These are phyloP conservation scores for Paraphaeosphaeria minitans DNA, from an alignment of 2,329 filamentous ascomycete species.

Conservation along the genomic window DNA sequence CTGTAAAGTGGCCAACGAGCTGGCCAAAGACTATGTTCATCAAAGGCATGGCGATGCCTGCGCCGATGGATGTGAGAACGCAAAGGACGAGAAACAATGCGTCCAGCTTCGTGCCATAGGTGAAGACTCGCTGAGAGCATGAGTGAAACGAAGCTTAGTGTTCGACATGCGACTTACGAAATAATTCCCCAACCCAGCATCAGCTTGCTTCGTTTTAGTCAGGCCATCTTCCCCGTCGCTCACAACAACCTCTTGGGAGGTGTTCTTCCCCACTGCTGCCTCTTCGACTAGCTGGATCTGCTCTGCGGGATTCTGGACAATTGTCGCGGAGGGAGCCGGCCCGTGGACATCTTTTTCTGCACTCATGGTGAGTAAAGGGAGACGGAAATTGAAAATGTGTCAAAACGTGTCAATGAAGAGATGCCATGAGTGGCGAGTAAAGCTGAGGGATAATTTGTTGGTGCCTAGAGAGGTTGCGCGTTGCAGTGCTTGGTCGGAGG, in stretches of 20 bases:
- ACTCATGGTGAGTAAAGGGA: neutral
- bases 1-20: conserved; percentile 59
- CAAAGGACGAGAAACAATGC: conserved; percentile 32
- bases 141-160: conserved; percentile 2
- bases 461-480: neutral
- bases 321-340: conserved; percentile 16
- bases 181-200: conserved; percentile 37
- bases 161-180: conserved; percentile 28
- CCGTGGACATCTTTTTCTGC: neutral
- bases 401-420: neutral
- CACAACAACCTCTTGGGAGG: conserved; percentile 5
- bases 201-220: conserved; percentile 21
- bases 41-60: conserved; percentile 53
- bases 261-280: conserved; percentile 13
- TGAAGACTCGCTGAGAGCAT: conserved; percentile 34
- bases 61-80: conserved; percentile 39
- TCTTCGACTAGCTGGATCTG: conserved; percentile 18
- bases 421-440: neutral
- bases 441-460: neutral
- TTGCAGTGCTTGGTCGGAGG: neutral
- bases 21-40: conserved; percentile 63
- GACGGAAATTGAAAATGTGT: neutral
- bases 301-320: conserved; percentile 20
- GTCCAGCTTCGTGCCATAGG: conserved; percentile 42
- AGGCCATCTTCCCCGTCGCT: conserved; percentile 5